These are phyloP conservation scores for Septoria linicola DNA, from an alignment of 2,329 filamentous ascomycete genomes.

Conservation along the genomic window DNA sequence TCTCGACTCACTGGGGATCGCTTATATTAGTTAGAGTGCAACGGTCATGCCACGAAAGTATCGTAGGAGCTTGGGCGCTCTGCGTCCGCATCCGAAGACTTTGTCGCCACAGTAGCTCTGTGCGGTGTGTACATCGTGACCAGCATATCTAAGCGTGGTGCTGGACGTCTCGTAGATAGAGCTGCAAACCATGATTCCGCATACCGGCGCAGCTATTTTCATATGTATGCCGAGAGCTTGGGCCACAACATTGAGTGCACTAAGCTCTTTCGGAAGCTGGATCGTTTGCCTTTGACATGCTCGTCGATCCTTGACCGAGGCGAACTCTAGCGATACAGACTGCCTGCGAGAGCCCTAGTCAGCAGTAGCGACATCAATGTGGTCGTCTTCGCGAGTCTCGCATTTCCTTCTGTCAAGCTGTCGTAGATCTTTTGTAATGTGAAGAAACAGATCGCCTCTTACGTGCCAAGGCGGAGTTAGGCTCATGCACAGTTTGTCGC, in stretches of 20 bases:
- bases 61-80: slow-evolving; percentile 17
- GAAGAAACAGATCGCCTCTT: background rate
- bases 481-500: slow-evolving; percentile 1
- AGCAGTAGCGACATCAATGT: background rate
- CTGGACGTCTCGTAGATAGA: slow-evolving; percentile 12
- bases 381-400: background rate
- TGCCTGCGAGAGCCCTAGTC: background rate
- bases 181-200: slow-evolving; percentile 6
- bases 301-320: background rate
- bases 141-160: slow-evolving; percentile 11
- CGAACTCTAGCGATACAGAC: background rate
- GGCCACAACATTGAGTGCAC: slow-evolving; percentile 5
- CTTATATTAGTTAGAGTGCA: slow-evolving; percentile 10
- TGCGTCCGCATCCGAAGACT: slow-evolving; percentile 5
- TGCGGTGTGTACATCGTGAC: slow-evolving; percentile 6
- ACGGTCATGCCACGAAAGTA: slow-evolving; percentile 14
- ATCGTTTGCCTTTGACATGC: background rate
- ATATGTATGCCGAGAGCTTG: slow-evolving; percentile 8
- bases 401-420: background rate
- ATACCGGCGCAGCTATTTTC: slow-evolving; percentile 12
- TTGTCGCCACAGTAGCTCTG: slow-evolving; percentile 14
- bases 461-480: slow-evolving; percentile 15
- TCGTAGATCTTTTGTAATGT: background rate
- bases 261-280: slow-evolving; percentile 8
- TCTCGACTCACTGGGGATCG: slow-evolving; percentile 13